These are phyloP conservation scores for Alternaria solani DNA, from an alignment of 2,329 filamentous ascomycete genomes.

Conservation along the genomic window DNA sequence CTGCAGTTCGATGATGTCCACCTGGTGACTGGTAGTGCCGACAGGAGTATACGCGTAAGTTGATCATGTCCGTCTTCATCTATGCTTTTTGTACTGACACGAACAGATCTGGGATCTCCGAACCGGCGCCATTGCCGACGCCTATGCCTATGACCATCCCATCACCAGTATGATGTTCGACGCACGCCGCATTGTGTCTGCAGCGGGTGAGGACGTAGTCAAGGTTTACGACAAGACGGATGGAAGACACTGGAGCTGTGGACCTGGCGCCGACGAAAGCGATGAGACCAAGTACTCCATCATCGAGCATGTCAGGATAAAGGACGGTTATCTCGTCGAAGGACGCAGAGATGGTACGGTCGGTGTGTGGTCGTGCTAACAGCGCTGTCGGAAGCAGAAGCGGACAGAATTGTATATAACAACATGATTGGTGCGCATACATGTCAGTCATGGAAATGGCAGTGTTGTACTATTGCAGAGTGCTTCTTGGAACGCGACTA, in stretches of 20 bases:
- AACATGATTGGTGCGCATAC: conserved; percentile 15
- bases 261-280: conserved; percentile 76
- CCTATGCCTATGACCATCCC: conserved; percentile 91
- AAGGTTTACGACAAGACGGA: conserved; percentile 99
- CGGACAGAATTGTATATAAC: conserved; percentile 22
- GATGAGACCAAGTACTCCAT: conserved; percentile 62
- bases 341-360: conserved; percentile 87
- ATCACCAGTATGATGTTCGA: conserved; percentile 99
- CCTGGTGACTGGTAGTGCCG: conserved; percentile 89
- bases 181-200: conserved; percentile 83
- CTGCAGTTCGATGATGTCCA: conserved; percentile 97
- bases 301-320: conserved; percentile 87
- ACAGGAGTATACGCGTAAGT: conserved; percentile 92
- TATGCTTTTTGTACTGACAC: not conserved
- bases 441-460: conserved; percentile 20
- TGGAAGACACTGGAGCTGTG: conserved; percentile 95
- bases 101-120: conserved; percentile 97
- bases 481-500: not conserved
- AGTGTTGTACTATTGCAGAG: conserved; percentile 17
- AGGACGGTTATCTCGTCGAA: conserved; percentile 93
- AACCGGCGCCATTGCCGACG: conserved; percentile 93
- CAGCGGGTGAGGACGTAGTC: conserved; percentile 89
- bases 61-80: not conserved
- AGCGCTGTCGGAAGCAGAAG: not conserved
- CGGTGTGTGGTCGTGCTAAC: conserved; percentile 74